These are phyloP conservation scores for Malassezia pachydermatis DNA, from an alignment of 1,284 basidiomycete genomes.

Conservation along the genomic window DNA sequence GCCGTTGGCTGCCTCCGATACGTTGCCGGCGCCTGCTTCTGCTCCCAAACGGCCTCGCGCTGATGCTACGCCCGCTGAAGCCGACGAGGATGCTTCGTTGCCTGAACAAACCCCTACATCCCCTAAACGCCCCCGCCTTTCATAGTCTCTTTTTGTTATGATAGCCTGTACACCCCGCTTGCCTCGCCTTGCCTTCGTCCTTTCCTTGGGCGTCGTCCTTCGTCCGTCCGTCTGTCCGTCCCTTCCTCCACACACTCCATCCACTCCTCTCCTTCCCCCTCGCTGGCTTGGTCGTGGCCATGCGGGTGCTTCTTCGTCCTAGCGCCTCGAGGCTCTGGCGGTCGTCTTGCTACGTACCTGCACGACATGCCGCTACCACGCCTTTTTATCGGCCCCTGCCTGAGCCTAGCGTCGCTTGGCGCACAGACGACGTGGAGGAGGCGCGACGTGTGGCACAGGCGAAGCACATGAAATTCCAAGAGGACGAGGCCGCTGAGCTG, in stretches of 20 bases:
- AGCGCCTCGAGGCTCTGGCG: neutral
- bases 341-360: neutral
- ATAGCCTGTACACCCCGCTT: too few species aligned
- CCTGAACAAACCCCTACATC: neutral
- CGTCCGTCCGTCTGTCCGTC: too few species aligned
- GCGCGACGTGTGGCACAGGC: constrained; percentile 4
- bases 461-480: constrained; percentile 7
- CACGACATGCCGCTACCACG: neutral
- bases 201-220: too few species aligned
- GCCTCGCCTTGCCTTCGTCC: too few species aligned
- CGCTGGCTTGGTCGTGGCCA: neutral
- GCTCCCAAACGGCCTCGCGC: neutral
- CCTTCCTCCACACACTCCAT: too few species aligned
- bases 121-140: constrained; percentile 1
- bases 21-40: neutral
- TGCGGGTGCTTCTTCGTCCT: too few species aligned
- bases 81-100: neutral
- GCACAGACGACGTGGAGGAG: constrained; percentile 6
- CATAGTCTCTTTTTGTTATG: neutral
- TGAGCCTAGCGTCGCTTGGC: constrained; percentile 8
- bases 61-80: neutral
- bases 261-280: neutral
- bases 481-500: constrained; percentile 6
- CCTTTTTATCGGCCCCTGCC: constrained; percentile 12
- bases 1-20: too few species aligned